A percentile compares a stretch with the other conserved stretches of the same genome.
phyloP scores from a whole-genome alignment of 768 basidiomycete species.

The Pleurotus sapidus region DNA sequence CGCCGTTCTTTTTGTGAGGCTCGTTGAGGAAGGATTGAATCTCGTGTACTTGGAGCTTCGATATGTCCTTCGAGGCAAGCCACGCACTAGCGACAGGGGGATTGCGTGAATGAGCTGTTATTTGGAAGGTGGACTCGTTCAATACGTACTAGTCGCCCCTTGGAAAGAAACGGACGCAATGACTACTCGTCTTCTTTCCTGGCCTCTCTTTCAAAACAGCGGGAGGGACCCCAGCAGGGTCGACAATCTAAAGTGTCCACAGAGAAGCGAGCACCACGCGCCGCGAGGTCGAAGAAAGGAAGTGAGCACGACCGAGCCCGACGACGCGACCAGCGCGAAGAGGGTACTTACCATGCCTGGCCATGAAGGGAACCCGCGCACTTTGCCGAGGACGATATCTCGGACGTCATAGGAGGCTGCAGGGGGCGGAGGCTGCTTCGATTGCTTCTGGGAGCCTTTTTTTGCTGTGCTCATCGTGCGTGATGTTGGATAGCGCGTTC shows the following conservation, averaged over 20 bases:
- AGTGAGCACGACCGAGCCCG: too few relatives aligned
- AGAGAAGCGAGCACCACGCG: conserved; percentile 1
- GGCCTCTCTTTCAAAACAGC: conserved; percentile 72
- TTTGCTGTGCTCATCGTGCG: conserved; percentile 38
- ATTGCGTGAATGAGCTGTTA: conserved; percentile 8
- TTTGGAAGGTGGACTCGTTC: conserved; percentile 6
- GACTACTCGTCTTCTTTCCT: conserved; percentile 67
- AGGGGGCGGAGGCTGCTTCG: conserved; percentile 22
- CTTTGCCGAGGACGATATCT: conserved; percentile 88
- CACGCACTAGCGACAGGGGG: conserved; percentile 59
- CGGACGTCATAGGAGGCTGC: conserved; percentile 60
- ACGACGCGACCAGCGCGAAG: not conserved
- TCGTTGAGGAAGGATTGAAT: conserved; percentile 83
- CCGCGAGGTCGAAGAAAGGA: too few relatives aligned
- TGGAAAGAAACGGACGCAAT: conserved; percentile 86
- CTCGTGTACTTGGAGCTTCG: conserved; percentile 70
- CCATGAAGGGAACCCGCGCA: conserved; percentile 95
- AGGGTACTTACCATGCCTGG: conserved; percentile 79
- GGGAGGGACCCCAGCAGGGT: conserved; percentile 62
- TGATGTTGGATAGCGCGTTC: not conserved
- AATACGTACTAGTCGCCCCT: conserved; percentile 85
- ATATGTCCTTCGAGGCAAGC: conserved; percentile 81
- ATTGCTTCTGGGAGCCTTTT: conserved; percentile 45
- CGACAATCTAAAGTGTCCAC: conserved; percentile 62
- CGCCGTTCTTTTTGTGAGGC: conserved; percentile 72